Base-by-base conservation (phyloP, 2,329 filamentous ascomycete genomes). In the Colletotrichum tofieldiae region DNA sequence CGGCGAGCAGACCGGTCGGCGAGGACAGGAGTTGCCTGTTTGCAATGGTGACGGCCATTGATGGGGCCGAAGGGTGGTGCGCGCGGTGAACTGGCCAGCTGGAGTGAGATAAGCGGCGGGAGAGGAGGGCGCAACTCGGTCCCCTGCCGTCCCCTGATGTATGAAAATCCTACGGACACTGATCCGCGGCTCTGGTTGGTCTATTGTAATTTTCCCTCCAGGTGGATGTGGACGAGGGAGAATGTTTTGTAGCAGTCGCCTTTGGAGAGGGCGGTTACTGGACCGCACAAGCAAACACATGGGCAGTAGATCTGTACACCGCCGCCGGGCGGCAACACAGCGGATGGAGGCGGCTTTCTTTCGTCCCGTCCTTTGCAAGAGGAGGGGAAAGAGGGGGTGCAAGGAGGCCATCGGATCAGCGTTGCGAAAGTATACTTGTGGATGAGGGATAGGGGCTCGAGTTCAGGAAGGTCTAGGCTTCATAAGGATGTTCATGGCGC, bases 1-100 rank as follows among this genome's bases (percentile, higher is more conserved):
- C 26, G 16, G 16, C 39, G 29, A 37, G 37, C 45, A 56, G 47
- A 23, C 32, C 23, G 41, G 67, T 49, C 37, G 18, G 32, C 47
- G 39, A 23, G 32, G 37, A 64, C 29, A 49, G 26, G 35, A 59
- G 54, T 43, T 59, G 54, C 63, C 60, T 59, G 61, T 35, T 29
- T 32, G 20, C 37, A 16, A 37, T 67, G 39, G 23, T 5, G 29
- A 29, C 59, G n/a, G 43, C 56, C 26, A 37, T 67, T 47, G 39
- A 61, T 56, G 67, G 55, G 41, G 55, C 51, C 54, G 37, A 37
- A 35, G 45, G 32, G 20, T n/a, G 20, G 43, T 35, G 47, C 39
- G 29, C 29, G 23, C 60, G 32, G 41, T 23, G 32, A 26, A 58
- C 60, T 18, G 23, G n/a, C 35, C 49, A 63, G 59, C 59, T 18